phyloP scores from a whole-genome alignment of 2,329 filamentous ascomycete genomes.

The Esteya vermicola region DNA sequence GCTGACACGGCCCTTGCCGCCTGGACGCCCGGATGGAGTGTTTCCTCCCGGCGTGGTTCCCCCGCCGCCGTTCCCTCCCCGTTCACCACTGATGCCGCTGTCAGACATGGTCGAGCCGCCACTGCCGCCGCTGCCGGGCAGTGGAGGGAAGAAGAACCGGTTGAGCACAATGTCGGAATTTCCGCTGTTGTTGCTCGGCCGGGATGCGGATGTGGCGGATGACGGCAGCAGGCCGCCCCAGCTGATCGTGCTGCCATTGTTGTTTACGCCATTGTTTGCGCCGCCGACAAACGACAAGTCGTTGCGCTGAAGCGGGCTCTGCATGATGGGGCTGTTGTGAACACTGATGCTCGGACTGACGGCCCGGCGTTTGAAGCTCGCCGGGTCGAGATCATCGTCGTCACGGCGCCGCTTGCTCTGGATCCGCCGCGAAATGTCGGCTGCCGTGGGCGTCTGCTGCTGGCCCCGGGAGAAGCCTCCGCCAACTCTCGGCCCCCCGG shows the following conservation, averaged over 20 bases:
- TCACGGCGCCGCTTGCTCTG: constrained; percentile 64
- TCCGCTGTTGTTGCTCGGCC: constrained; percentile 31
- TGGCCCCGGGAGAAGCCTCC: neutral
- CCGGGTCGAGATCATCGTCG: constrained; percentile 80
- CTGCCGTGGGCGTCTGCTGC: constrained; percentile 38
- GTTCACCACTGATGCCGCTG: constrained; percentile 24
- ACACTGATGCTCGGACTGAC: constrained; percentile 85
- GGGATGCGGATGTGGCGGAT: too few relatives aligned
- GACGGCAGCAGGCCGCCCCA: constrained; percentile 54
- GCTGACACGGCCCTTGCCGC: constrained; percentile 51
- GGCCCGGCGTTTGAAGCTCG: constrained; percentile 78
- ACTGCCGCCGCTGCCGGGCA: constrained; percentile 20
- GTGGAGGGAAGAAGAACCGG: constrained; percentile 4
- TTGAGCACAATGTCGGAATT: too few relatives aligned
- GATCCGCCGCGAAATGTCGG: constrained; percentile 65
- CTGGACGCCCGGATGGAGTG: neutral
- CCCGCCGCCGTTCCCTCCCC: too few relatives aligned
- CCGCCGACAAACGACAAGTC: too few relatives aligned
- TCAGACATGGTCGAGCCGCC: neutral
- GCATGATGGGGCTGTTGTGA: constrained; percentile 77
- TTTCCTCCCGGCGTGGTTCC: too few relatives aligned
- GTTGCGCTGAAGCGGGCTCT: constrained; percentile 68
- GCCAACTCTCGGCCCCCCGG: too few relatives aligned
- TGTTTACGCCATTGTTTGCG: too few relatives aligned
- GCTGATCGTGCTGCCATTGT: too few relatives aligned